A percentile compares a stretch with the other conserved stretches of the same genome.
phyloP scores from a whole-genome alignment of 169 alveolate genomes.

The Eimeria acervulina region DNA sequence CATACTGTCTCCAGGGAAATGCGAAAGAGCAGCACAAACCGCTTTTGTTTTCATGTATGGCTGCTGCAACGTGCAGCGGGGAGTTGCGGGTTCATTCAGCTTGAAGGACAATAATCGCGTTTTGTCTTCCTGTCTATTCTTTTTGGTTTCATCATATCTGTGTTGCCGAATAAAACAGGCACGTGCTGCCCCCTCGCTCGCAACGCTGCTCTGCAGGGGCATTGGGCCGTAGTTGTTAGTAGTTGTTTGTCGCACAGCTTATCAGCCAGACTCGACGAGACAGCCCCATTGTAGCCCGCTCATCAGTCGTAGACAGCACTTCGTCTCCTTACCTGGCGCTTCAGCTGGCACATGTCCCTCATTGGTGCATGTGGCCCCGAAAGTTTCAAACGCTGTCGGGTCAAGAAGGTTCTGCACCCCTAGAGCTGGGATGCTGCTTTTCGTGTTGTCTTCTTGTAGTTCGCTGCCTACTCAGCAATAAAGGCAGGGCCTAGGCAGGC shows the following conservation, averaged over 20 bases:
- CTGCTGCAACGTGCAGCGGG: constrained; percentile 38
- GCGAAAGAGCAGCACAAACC: background rate
- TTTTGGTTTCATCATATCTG: background rate
- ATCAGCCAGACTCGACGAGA: too few relatives aligned
- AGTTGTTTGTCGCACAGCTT: background rate
- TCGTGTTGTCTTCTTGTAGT: background rate
- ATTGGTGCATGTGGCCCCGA: background rate
- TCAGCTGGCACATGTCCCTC: background rate
- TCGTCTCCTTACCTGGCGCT: background rate
- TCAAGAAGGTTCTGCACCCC: background rate
- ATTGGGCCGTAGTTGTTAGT: background rate
- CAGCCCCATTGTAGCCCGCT: background rate
- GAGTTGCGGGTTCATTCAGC: background rate
- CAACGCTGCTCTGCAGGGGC: background rate
- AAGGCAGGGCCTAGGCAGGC: background rate
- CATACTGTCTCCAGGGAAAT: background rate
- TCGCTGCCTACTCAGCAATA: background rate
- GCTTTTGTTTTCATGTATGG: background rate
- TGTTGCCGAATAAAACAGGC: background rate
- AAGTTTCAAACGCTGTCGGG: background rate
- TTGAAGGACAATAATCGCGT: background rate
- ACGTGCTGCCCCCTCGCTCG: background rate
- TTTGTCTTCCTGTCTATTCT: constrained; percentile 2
- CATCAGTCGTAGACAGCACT: background rate
- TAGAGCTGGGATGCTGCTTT: background rate